Conservation (phyloP, 2,329 filamentous ascomycete genomes). For the Aspergillus versicolor region DNA sequence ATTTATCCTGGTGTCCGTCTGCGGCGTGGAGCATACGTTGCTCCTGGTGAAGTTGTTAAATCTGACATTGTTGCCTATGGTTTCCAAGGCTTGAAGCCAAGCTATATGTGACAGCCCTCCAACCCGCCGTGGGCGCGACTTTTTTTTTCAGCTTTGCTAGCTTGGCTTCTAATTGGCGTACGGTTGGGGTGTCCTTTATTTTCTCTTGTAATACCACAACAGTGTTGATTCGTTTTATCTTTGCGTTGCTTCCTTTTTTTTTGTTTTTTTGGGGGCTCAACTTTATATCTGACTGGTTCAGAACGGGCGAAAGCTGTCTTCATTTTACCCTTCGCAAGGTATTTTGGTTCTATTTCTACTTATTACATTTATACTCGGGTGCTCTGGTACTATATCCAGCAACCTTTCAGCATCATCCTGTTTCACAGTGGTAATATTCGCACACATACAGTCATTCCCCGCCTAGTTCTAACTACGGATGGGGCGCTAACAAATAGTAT, state of each 20-base stretch:
- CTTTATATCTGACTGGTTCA: slow-evolving; percentile 14
- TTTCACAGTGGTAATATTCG: no score
- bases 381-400: background rate
- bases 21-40: slow-evolving; percentile 43
- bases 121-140: no score
- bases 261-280: background rate
- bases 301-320: slow-evolving; percentile 1
- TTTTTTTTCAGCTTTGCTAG: background rate
- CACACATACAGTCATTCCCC: background rate
- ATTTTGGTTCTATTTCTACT: background rate
- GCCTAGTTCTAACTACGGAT: background rate
- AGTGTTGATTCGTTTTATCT: background rate
- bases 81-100: slow-evolving; percentile 42
- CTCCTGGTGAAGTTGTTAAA: slow-evolving; percentile 46
- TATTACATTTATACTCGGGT: background rate
- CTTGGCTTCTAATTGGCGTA: background rate
- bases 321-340: background rate
- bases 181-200: background rate
- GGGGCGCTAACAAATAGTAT: background rate
- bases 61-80: slow-evolving; percentile 44
- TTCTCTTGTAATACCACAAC: background rate
- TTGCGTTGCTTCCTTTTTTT: background rate
- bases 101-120: slow-evolving; percentile 34
- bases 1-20: slow-evolving; percentile 53
- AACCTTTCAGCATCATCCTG: background rate